Base-by-base conservation (phyloP, 805 yeast genomes). In the Saccharomyces jurei region DNA sequence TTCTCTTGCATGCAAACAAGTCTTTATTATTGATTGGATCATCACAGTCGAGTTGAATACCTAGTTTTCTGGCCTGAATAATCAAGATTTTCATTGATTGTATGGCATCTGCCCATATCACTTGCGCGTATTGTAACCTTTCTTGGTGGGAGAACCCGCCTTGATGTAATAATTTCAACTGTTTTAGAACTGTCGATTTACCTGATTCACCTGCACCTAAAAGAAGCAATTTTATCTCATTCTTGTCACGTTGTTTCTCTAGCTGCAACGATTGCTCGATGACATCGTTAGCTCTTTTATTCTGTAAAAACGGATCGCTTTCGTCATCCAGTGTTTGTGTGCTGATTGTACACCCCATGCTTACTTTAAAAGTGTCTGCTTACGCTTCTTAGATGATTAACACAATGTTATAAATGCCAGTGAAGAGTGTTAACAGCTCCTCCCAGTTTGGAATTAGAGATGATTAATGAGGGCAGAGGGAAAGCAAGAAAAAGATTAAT, bases 171-270 rank as follows among this genome's bases (percentile, higher is more conserved):
- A 94, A 75, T 61, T 87, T 82, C 82, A 91, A 79, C 68, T 91
- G 97, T 69, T 91, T 91, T 60, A 91, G 72, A 6, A 91, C 96
- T 0, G 98, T 91, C 1, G 96, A 87, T 67, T 91, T 91, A 5
- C 98, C 97, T 51, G 92, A 84, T 67, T 91, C 98, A 4, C 97
- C 98, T 0, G 98, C 88, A 46, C 98, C 97, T 36, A 90, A 72
- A n/a, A 92, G 74, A 44, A 92, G 71, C 57, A 92, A 74, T 67
- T 86, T 89, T 36, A 86, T 78, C 60, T 81, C 84, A 56, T 81
- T 80, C 62, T 77, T 81, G 49, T 79, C 83, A 50, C 75, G 72
- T 55, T 78, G 79, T 57, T 77, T 80, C 56, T 74, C 80, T 58
- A 76, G 71, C 57, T 76, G 78, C 53, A 87, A 65, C 17, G 82